phyloP scores from a whole-genome alignment of 306 rosid genomes.

The Crataegus laevigata region DNA sequence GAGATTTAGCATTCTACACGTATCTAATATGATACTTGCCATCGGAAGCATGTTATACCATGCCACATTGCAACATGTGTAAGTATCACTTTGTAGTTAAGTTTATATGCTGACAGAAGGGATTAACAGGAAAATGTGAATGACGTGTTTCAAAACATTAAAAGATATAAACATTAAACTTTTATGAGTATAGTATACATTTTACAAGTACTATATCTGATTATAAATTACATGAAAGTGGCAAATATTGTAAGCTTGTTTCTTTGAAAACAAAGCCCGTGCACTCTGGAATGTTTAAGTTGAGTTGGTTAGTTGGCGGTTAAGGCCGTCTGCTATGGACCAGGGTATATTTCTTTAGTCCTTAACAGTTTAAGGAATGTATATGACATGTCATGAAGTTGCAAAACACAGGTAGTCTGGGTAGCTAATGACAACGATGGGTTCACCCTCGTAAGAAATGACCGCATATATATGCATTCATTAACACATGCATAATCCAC shows the following conservation, averaged over 20 bases:
- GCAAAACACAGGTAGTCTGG: neutral
- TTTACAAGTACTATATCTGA: neutral
- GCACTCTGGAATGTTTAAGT: neutral
- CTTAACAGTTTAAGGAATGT: neutral
- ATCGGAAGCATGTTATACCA: constrained; percentile 89
- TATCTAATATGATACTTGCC: constrained; percentile 82
- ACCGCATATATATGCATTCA: neutral
- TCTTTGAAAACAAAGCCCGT: neutral
- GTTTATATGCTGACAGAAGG: neutral
- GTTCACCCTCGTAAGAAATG: neutral
- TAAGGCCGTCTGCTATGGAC: neutral
- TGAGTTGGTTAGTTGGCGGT: neutral
- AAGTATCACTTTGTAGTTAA: constrained; percentile 28
- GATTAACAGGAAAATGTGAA: neutral
- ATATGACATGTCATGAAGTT: neutral
- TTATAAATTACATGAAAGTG: neutral
- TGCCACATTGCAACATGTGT: constrained; percentile 78
- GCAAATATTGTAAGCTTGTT: neutral
- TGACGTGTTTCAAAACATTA: neutral
- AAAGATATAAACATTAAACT: neutral
- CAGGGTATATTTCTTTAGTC: neutral
- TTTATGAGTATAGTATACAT: neutral
- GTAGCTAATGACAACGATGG: neutral
- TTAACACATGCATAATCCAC: neutral
- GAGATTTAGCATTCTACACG: constrained; percentile 84